Evolutionary conservation across 306 rosid species (phyloP), one percentile per base, ranked within the genome.

Genomic region (Vigna trinervia): DNA sequence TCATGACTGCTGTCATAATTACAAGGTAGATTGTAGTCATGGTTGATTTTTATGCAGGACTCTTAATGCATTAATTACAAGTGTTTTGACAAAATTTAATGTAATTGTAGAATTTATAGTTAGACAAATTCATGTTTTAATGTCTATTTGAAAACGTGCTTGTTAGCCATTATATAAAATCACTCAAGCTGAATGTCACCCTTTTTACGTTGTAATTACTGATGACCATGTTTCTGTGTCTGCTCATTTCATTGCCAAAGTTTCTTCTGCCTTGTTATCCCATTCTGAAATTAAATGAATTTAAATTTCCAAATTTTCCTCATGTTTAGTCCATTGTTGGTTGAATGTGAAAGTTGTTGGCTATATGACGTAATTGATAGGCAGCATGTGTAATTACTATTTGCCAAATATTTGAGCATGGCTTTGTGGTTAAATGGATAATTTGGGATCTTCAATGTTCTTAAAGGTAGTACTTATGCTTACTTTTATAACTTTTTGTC

Each of bases 1-100:
- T 80, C 71, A 52, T 84, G 98, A 90, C n/a, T 83, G 81, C 78
- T 95, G 98, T 73, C 78, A 76, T 23, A 95, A 86, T 87, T 95
- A 95, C 85, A 88, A 92, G 95, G 98, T 95, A 85, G 47, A 53
- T 79, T 74, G 70, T 62, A 20, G 66, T 48, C 61, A 45, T 79
- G 12, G 39, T 71, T 79, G 72, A 52, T 69, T 69, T 78, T 47
- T 26, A n/a, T 15, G 67, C 3, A 19, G 57, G 47, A 78, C 38
- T 70, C 71, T 43, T 57, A 64, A 58, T 72, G 41, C 58, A 46
- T 15, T 53, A 26, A n/a, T 64, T 74, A 38, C 78, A 34, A n/a
- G 13, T 65, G 43, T 48, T 26, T 3, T 52, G 70, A 71, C 20
- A 30, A 56, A 32, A n/a, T 78, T 36, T 28, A 59, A 68, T 56